These are phyloP conservation scores for Trypanosoma rangeli DNA, from an alignment of 208 protist genomes.

Conservation along the genomic window DNA sequence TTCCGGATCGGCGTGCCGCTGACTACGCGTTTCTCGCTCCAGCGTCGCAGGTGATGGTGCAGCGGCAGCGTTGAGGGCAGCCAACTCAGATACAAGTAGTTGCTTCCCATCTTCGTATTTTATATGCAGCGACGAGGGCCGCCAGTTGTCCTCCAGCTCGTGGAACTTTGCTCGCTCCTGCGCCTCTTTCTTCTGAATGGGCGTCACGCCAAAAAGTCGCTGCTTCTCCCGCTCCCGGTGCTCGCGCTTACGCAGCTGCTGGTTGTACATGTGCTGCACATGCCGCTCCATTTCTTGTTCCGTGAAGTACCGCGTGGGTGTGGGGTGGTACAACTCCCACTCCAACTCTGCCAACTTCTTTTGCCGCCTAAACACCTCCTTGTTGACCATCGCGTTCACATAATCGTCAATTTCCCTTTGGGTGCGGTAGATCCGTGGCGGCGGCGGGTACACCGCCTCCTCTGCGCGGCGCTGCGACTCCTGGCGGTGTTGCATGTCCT, in stretches of 20 bases:
- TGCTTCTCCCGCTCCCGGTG: slow-evolving; percentile 40
- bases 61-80: slow-evolving; percentile 1
- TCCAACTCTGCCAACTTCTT: slow-evolving; percentile 53
- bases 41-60: background rate
- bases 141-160: slow-evolving; percentile 48
- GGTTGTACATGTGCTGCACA: slow-evolving; percentile 67
- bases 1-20: slow-evolving; percentile 22
- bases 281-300: slow-evolving; percentile 42
- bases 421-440: slow-evolving; percentile 41
- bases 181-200: slow-evolving; percentile 14
- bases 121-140: slow-evolving; percentile 45
- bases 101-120: slow-evolving; percentile 50
- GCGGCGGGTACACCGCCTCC: slow-evolving; percentile 46
- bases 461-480: slow-evolving; percentile 44
- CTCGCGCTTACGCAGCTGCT: slow-evolving; percentile 44
- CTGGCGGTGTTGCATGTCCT: slow-evolving; percentile 43
- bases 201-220: slow-evolving; percentile 37
- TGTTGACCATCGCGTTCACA: slow-evolving; percentile 60
- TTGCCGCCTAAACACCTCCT: slow-evolving; percentile 69
- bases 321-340: slow-evolving; percentile 61
- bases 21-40: background rate
- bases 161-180: slow-evolving; percentile 18
- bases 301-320: slow-evolving; percentile 29
- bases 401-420: slow-evolving; percentile 65
- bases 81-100: slow-evolving; percentile 53